Base-by-base conservation (phyloP, 2,329 filamentous ascomycete species). In the Fusarium lateritium region DNA sequence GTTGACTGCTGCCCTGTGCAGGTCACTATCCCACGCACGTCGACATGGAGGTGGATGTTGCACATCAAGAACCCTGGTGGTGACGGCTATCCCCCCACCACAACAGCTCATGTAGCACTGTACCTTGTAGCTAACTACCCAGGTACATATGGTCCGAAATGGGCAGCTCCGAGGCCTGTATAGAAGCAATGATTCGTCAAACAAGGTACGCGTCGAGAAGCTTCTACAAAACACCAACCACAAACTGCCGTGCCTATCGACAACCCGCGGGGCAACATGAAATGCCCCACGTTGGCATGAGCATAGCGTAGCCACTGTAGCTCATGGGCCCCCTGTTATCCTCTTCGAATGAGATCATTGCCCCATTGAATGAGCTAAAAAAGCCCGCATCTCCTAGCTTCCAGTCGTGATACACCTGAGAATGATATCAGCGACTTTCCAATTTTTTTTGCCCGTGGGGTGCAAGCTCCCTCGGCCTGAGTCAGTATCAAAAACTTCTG, bases 291-390 rank as follows among this genome's bases (percentile, higher is more conserved):
- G 67, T 42, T 22, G 4, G 31, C 31, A 28, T 31, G 28, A 31
- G 28, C 28, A 31, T 31, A 31, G 28, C 28, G 28, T 31, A 31
- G 28, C 28, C 28, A 31, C 28, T 31, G 28, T 31, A 31, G 28
- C 28, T 31, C 28, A 31, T 31, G 28, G 28, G n/a, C 53, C 53
- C 58, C 33, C 33, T 24, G 39, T 36, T 50, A 17, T 54, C 44
- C 42, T 53, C 39, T 34, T 38, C 39, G 39, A 47, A 69, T 70
- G 67, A 70, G 67, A 70, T 70, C 67, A 70, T 69, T 43, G 69
- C 59, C 69, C 69, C 69, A 34, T 72, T 40, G 50, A 45, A 72
- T 46, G 46, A 54, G 54, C 69, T 65, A 72, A 59, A 66, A 53
- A 65, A 53, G 47, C 50, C 55, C 65, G 46, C 54, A 51, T 28